A percentile compares a stretch with the other conserved stretches of the same genome.
phyloP scores from a whole-genome alignment of 2,329 filamentous ascomycete species.

The Arthrobotrys sphaeroides region DNA sequence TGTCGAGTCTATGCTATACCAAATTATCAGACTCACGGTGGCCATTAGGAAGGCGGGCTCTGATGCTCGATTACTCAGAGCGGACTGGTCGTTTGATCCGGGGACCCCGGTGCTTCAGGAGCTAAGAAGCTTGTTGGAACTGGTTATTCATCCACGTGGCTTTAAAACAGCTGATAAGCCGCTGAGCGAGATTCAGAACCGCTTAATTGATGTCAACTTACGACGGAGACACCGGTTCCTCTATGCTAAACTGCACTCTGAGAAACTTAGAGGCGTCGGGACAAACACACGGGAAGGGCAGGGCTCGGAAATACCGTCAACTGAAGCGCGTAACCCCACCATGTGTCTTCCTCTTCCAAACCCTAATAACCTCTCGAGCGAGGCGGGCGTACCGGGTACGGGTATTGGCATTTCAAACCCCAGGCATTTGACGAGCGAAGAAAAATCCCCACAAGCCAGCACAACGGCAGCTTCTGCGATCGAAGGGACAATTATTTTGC shows the following conservation, averaged over 20 bases:
- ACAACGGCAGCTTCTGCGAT: conserved; percentile 29
- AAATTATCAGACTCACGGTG: conserved; percentile 11
- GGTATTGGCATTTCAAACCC: too few relatives aligned
- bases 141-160: conserved; percentile 10
- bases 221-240: neutral
- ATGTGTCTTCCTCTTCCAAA: too few relatives aligned
- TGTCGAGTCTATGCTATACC: neutral
- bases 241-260: neutral
- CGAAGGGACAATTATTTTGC: conserved; percentile 23
- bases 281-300: neutral
- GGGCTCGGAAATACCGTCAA: too few relatives aligned
- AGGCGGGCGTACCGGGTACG: too few relatives aligned
- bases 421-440: too few relatives aligned
- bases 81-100: neutral
- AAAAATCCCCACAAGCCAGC: neutral
- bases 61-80: neutral
- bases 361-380: too few relatives aligned
- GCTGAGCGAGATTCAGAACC: neutral
- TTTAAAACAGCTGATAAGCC: neutral
- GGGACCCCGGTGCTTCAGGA: neutral
- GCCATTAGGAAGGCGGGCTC: conserved; percentile 13
- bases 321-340: too few relatives aligned
- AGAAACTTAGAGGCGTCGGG: neutral
- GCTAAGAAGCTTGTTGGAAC: neutral
- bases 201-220: conserved; percentile 14